These are phyloP conservation scores for Chlamydomonas eustigma DNA, from an alignment of 139 green algal genomes.

Conservation along the genomic window DNA sequence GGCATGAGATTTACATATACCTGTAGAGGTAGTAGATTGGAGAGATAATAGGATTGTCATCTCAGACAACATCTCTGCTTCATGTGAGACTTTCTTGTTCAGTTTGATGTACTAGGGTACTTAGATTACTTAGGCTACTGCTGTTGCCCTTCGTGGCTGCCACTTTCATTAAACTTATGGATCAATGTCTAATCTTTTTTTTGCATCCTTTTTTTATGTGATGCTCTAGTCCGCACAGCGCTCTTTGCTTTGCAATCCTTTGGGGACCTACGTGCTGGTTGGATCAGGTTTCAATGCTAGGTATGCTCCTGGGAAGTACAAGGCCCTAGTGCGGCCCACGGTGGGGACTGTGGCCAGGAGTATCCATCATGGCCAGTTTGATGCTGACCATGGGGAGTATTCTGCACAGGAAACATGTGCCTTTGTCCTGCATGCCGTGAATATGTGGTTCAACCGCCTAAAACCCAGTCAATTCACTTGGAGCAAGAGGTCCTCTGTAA, in stretches of 20 bases:
- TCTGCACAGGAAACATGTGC: not conserved
- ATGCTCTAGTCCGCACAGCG: not conserved
- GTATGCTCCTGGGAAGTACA: not conserved
- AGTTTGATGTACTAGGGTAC: too few species aligned
- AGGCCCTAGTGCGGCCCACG: not conserved
- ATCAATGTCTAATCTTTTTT: not conserved
- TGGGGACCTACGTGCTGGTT: too few species aligned
- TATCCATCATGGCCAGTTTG: not conserved
- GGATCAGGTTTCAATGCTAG: too few species aligned
- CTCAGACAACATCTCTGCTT: not conserved
- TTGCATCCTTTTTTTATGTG: not conserved
- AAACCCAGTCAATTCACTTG: not conserved
- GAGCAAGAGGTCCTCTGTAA: not conserved
- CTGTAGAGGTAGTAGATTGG: not conserved
- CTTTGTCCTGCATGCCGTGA: not conserved
- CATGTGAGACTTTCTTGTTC: not conserved
- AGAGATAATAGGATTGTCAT: not conserved
- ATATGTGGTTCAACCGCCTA: not conserved
- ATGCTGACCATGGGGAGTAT: not conserved
- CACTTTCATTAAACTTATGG: too few species aligned
- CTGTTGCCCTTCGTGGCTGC: too few species aligned
- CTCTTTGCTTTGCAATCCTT: too few species aligned
- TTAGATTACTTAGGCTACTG: too few species aligned
- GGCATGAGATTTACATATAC: not conserved
- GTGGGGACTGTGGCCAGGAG: not conserved